These are phyloP conservation scores for Pseudonitzschia multistriata DNA, from an alignment of 108 stramenopile genomes.

Conservation along the genomic window DNA sequence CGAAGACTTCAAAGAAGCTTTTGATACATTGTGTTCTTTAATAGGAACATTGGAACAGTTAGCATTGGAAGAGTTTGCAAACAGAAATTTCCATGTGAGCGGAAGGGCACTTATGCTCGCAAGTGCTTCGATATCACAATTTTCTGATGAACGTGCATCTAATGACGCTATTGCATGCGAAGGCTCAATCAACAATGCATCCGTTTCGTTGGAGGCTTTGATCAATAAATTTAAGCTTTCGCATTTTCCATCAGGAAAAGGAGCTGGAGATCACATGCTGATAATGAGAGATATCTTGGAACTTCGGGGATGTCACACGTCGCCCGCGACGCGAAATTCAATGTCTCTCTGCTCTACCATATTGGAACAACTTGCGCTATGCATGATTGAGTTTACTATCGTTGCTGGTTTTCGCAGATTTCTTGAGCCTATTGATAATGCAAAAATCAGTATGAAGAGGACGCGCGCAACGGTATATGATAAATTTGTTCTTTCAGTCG, in stretches of 20 bases:
- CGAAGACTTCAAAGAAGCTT: not conserved
- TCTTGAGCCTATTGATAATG: not conserved
- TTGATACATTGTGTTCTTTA: not conserved
- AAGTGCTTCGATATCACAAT: slow-evolving; percentile 26
- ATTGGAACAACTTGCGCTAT: slow-evolving; percentile 5
- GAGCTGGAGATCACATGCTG: not conserved
- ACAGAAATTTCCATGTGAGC: slow-evolving; percentile 48
- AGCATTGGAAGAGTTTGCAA: slow-evolving; percentile 22
- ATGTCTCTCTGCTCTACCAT: not conserved
- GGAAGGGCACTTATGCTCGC: slow-evolving; percentile 55
- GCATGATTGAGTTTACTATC: not conserved
- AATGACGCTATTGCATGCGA: not conserved
- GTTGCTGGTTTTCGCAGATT: not conserved
- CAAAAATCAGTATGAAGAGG: not conserved
- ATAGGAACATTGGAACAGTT: slow-evolving; percentile 34
- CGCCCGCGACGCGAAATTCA: not conserved
- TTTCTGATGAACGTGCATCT: not conserved
- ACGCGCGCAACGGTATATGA: not conserved
- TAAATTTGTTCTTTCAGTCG: slow-evolving; percentile 52
- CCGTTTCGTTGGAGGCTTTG: not conserved
- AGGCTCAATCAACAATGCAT: not conserved
- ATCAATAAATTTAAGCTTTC: not conserved
- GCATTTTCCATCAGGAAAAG: not conserved
- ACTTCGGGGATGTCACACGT: not conserved
- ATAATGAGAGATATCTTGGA: not conserved